phyloP scores from a whole-genome alignment of 306 rosid genomes.

The Cucumis cinereus region DNA sequence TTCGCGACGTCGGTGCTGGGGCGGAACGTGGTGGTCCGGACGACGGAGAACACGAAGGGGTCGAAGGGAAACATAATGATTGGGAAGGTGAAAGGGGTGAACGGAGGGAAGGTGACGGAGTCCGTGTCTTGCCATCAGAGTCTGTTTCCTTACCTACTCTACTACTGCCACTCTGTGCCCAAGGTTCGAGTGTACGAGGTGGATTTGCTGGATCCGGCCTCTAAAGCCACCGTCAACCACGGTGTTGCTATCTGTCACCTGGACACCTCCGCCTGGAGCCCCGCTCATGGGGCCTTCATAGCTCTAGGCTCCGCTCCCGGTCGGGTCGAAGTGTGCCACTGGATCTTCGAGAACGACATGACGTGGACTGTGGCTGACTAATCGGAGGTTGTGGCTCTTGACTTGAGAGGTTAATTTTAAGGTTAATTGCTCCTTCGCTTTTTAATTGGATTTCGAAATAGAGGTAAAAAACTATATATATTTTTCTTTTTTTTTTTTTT shows the following conservation, averaged over 20 bases:
- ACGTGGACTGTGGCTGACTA: slow-evolving; percentile 72
- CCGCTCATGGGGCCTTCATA: slow-evolving; percentile 67
- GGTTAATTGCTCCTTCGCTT: background rate
- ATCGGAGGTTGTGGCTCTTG: background rate
- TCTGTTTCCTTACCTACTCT: slow-evolving; percentile 70
- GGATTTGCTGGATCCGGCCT: slow-evolving; percentile 57
- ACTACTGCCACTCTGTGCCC: slow-evolving; percentile 92
- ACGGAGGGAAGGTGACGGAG: slow-evolving; percentile 69
- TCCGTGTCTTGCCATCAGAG: slow-evolving; percentile 98
- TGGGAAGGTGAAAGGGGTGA: slow-evolving; percentile 51
- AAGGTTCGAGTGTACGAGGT: slow-evolving; percentile 87
- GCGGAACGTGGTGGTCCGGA: slow-evolving; percentile 54
- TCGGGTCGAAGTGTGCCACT: slow-evolving; percentile 83
- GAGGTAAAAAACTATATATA: background rate
- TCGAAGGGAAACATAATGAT: slow-evolving; percentile 43
- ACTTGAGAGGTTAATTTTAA: slow-evolving; percentile 9
- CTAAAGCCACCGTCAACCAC: slow-evolving; percentile 48
- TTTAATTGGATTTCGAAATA: background rate
- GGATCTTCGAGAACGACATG: slow-evolving; percentile 96
- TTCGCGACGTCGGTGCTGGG: slow-evolving; percentile 74
- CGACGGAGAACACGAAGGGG: slow-evolving; percentile 49
- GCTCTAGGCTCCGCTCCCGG: slow-evolving; percentile 81
- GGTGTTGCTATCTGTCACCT: slow-evolving; percentile 88
- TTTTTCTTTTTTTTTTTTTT: background rate
- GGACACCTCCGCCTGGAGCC: slow-evolving; percentile 88